These are phyloP conservation scores for Byssochlamys sp. DNA, from an alignment of 2,329 filamentous ascomycete species.

Conservation along the genomic window DNA sequence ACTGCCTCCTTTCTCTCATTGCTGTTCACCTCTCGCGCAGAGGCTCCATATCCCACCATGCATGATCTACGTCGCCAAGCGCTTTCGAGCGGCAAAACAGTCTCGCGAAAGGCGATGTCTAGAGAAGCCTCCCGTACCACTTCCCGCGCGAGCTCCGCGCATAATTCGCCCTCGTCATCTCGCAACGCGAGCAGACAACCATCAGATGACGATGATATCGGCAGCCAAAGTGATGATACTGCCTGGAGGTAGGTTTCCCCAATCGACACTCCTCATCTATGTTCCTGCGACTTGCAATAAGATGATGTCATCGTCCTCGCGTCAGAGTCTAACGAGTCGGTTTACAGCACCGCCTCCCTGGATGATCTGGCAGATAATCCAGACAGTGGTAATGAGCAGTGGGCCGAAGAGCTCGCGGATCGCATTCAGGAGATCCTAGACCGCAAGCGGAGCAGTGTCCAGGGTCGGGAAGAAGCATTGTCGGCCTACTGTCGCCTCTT, in stretches of 20 bases:
- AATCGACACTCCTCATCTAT: slow-evolving; percentile 22
- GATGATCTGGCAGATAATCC: slow-evolving; percentile 52
- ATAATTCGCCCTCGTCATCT: slow-evolving; percentile 45
- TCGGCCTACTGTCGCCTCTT: slow-evolving; percentile 55
- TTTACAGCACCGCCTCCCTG: slow-evolving; percentile 51
- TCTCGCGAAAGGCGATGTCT: slow-evolving; percentile 53
- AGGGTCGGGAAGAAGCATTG: slow-evolving; percentile 58
- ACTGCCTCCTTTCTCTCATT: neutral
- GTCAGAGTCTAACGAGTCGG: slow-evolving; percentile 5
- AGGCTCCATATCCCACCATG: slow-evolving; percentile 27
- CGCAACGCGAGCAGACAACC: slow-evolving; percentile 45
- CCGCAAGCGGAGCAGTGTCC: slow-evolving; percentile 66
- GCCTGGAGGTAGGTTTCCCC: slow-evolving; percentile 42
- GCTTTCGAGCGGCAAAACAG: slow-evolving; percentile 56
- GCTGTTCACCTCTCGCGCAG: neutral
- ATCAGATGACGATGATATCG: slow-evolving; percentile 51
- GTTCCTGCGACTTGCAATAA: slow-evolving; percentile 1
- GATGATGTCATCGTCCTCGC: slow-evolving; percentile 25
- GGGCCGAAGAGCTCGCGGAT: slow-evolving; percentile 54
- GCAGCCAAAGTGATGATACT: slow-evolving; percentile 49
- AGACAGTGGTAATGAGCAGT: slow-evolving; percentile 48
- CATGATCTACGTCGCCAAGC: slow-evolving; percentile 47
- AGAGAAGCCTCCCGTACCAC: slow-evolving; percentile 44
- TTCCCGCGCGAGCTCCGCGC: slow-evolving; percentile 44
- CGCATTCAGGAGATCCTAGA: slow-evolving; percentile 63